A percentile compares a stretch with the other conserved stretches of the same genome.
Evolutionary conservation across 768 basidiomycete species (phyloP).

Genomic region (Suillus subaureus): DNA sequence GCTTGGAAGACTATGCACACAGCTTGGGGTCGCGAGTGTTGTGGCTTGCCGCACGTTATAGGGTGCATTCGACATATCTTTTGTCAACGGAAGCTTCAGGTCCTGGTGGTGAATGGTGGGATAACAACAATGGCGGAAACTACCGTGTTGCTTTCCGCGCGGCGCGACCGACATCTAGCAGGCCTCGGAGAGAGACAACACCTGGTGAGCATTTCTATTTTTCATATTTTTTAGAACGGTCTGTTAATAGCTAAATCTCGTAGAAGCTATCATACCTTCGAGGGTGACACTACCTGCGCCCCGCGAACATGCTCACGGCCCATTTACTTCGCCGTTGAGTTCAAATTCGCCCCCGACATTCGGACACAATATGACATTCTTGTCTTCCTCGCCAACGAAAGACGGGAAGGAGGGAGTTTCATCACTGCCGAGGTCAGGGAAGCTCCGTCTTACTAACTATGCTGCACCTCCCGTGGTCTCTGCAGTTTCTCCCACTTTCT

Average conservation of each 20-base stretch:
- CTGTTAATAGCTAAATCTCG: neutral
- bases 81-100: slow-evolving; percentile 31
- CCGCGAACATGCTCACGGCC: slow-evolving; percentile 18
- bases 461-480: slow-evolving; percentile 27
- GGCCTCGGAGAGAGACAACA: slow-evolving; percentile 22
- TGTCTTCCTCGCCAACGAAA: neutral
- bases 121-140: slow-evolving; percentile 81
- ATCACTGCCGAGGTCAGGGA: slow-evolving; percentile 17
- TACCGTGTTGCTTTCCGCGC: slow-evolving; percentile 71
- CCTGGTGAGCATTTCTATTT: slow-evolving; percentile 19
- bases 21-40: slow-evolving; percentile 53
- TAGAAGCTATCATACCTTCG: slow-evolving; percentile 14
- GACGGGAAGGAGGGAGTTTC: neutral
- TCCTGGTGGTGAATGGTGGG: slow-evolving; percentile 85
- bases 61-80: slow-evolving; percentile 25
- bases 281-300: neutral
- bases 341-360: neutral
- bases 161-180: neutral
- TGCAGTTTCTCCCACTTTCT: slow-evolving; percentile 1
- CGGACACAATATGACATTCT: neutral
- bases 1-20: slow-evolving; percentile 69
- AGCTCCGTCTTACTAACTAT: slow-evolving; percentile 36
- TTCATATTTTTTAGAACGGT: neutral
- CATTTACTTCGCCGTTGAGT: slow-evolving; percentile 8
- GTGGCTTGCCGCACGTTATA: slow-evolving; percentile 63